Base-by-base conservation (phyloP, 805 yeast species). In the Blastobotrys americana region DNA sequence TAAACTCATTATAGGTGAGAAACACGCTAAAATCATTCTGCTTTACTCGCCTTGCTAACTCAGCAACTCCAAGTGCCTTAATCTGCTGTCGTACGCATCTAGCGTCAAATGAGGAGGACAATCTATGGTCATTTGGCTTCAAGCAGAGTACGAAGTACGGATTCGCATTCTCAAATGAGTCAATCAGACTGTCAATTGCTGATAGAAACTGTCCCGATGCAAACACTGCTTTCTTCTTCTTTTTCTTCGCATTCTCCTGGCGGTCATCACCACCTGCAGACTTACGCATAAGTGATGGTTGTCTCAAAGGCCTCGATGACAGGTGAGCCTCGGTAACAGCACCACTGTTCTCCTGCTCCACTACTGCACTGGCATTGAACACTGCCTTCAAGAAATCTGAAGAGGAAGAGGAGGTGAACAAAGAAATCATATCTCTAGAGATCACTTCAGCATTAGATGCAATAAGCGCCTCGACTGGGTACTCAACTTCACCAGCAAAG, bases 401-500 rank as follows among this genome's bases (percentile, higher is more conserved):
- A 3, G 67, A 56, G 22, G 66, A 58, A 8, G 68, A 56, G 9
- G 64, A 57, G 15, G 66, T 64, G 54, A 68, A 66, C 10, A 68
- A 55, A 13, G 58, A 55, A 45, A 68, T 64, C 28, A 67, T 58
- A 42, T 68, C 72, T n/a, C 68, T 62, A 13, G 70, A 62, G 15
- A 68, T 61, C 20, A 77, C 73, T 51, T 77, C 82, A 19, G 69
- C 67, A 50, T 76, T 74, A 48, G 75, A 74, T 36, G 71, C 72
- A 18, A 77, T 58, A 67, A 80, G 65, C 45, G 68, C 67, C 27
- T 71, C 74, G 19, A 73, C 72, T 31, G 71, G 63, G 53, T 77
- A 77, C 50, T 73, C 78, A 19, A 77, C 80, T 48, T 68, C 70
- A 8, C 81, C 82, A 36, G 80, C 80, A 53, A 73, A 77, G 55